These are phyloP conservation scores for Aureobasidium pullulans DNA, from an alignment of 2,329 filamentous ascomycete genomes.

Conservation along the genomic window DNA sequence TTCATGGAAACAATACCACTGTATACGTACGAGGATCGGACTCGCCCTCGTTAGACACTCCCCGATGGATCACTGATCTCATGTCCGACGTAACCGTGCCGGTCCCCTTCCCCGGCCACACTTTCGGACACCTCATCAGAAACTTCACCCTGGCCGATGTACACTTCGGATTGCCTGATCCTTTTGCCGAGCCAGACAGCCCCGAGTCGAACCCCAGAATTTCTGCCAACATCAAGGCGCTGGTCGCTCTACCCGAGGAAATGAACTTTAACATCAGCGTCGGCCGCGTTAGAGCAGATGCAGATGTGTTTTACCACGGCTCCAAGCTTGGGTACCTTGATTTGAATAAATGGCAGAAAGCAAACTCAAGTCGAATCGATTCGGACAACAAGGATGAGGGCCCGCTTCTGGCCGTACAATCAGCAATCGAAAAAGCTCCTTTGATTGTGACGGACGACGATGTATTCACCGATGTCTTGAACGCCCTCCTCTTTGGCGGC, in stretches of 20 bases:
- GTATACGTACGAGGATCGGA: slow-evolving; percentile 77
- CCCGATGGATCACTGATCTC: slow-evolving; percentile 74
- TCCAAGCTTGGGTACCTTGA: slow-evolving; percentile 75
- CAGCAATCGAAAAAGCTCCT: slow-evolving; percentile 69
- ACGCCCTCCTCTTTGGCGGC: slow-evolving; percentile 68
- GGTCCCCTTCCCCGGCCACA: slow-evolving; percentile 72
- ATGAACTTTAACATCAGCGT: slow-evolving; percentile 82
- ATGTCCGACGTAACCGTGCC: slow-evolving; percentile 76
- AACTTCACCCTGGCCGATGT: slow-evolving; percentile 83
- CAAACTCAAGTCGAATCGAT: slow-evolving; percentile 67
- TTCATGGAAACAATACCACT: slow-evolving; percentile 69
- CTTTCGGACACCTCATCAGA: slow-evolving; percentile 74
- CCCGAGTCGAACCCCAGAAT: slow-evolving; percentile 70
- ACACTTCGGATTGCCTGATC: slow-evolving; percentile 76
- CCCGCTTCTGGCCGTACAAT: slow-evolving; percentile 64
- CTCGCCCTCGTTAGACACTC: slow-evolving; percentile 58
- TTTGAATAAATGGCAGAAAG: slow-evolving; percentile 72
- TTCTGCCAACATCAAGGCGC: slow-evolving; percentile 73
- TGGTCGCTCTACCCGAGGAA: slow-evolving; percentile 72
- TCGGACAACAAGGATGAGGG: slow-evolving; percentile 42
- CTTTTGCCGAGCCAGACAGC: slow-evolving; percentile 65
- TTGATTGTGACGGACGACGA: slow-evolving; percentile 74
- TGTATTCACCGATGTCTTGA: slow-evolving; percentile 73
- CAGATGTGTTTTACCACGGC: slow-evolving; percentile 72
- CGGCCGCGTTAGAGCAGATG: slow-evolving; percentile 64